Conservation (phyloP, 2,329 filamentous ascomycete species). For the Colletotrichum lini region DNA sequence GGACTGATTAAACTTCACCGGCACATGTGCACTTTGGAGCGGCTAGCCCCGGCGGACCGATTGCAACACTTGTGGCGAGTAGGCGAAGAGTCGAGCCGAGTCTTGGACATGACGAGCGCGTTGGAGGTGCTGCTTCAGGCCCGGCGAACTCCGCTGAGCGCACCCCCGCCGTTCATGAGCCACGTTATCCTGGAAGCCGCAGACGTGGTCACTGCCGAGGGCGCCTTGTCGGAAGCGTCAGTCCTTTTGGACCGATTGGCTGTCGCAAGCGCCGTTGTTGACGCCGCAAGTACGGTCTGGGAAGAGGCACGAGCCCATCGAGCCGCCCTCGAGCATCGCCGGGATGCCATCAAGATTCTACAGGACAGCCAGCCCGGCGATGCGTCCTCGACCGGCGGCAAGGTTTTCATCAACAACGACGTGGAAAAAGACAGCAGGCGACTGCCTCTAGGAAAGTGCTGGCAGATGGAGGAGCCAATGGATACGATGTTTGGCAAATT, state of each 20-base stretch:
- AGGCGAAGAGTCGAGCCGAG: conserved; percentile 65
- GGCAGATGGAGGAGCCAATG: conserved; percentile 55
- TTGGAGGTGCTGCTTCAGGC: conserved; percentile 56
- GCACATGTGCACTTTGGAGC: conserved; percentile 61
- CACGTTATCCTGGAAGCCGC: conserved; percentile 74
- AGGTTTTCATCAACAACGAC: conserved; percentile 48
- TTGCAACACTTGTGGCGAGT: conserved; percentile 63
- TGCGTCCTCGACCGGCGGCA: conserved; percentile 50
- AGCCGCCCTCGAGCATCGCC: conserved; percentile 59
- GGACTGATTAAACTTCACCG: conserved; percentile 76
- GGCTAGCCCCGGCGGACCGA: conserved; percentile 57
- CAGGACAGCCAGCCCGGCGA: conserved; percentile 50
- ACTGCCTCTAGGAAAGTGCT: conserved; percentile 45
- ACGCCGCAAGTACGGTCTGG: conserved; percentile 72
- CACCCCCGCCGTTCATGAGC: conserved; percentile 74
- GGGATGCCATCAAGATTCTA: conserved; percentile 53
- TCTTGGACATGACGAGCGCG: conserved; percentile 63
- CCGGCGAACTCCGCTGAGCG: conserved; percentile 51
- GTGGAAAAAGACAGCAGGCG: conserved; percentile 47
- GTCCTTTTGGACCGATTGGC: conserved; percentile 68
- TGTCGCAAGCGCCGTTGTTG: conserved; percentile 67
- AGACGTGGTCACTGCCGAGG: conserved; percentile 76
- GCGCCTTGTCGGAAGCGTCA: conserved; percentile 65
- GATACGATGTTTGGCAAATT: conserved; percentile 53
- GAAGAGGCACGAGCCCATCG: conserved; percentile 67